Base-by-base conservation (phyloP, 139 green algal genomes). In the Trebouxia sp. region DNA sequence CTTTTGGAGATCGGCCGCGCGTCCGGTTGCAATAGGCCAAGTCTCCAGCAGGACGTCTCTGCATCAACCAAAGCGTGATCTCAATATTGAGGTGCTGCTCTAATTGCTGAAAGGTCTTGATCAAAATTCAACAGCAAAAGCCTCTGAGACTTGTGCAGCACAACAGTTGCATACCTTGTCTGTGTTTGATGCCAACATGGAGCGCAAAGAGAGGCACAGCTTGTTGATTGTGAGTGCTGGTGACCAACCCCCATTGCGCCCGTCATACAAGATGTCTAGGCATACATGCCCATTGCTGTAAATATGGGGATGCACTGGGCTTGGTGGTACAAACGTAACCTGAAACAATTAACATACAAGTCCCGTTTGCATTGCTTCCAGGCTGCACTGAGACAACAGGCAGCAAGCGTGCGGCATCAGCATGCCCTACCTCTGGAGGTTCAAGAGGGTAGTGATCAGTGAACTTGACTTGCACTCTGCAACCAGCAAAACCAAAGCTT, bases 241-340 rank as follows among this genome's bases (percentile, higher is more conserved):
- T 5, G 87, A 94, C 94, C 94, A 98, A 24, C 93, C 95, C 15
- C 93, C 93, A 62, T 95, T 93, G 32, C 66, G 75, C 3, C 87
- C 80, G 66, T 95, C 92, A 51, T 98, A 98, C 39, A 96, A 80
- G 22, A 97, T 96, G 83, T 98, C 94, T 24, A 97, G 83, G 86
- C 93, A 97, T 47, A 97, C 97, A 87, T 97, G 91, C n/a, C 93
- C 93, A 69, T 97, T 97, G 84, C 78, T 89, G 88, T 98, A 92
- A 56, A 98, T 97, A 89, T 98, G 94, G 1, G 92, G 92, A 84
- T 98, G 94, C 3, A 95, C 75, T 5, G 93, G 93, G 9, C 85
- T 82, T 5, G 88, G 87, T 1, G 89, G 72, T 17, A 97, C 22
- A 79, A 97, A 98, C 1, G 90, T 67, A 0, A 95, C 90, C 88